Base-by-base conservation (phyloP, 169 alveolate genomes). In the Eimeria acervulina region DNA sequence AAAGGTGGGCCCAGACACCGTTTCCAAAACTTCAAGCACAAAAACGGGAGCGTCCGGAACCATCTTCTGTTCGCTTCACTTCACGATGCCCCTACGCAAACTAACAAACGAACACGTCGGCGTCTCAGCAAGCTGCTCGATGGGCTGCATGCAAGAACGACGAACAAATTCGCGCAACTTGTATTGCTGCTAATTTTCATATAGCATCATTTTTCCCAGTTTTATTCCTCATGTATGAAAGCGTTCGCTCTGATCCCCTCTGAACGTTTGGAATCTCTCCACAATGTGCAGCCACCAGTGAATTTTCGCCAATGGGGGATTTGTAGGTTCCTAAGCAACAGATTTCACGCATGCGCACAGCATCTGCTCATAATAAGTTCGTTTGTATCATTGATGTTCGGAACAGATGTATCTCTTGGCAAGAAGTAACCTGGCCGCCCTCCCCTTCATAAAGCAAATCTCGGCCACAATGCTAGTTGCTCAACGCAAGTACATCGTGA, bases 131-230 rank as follows among this genome's bases (percentile, higher is more conserved):
- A 63, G 23, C 13, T 68, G 47, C 80, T 68, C 80, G 80, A 68
- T 68, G 80, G 80, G 80, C 80, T 68, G 80, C 80, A 68, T 68
- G 80, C 80, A 31, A 33, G 47, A 28, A 7, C 76, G 80, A 2
- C 26, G 8, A 42, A 28, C 47, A 15, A 63, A 28, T 31, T 68
- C 28, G 80, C 80, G 33, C 2, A 28, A 33, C 10, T 68, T 68
- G n/a, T 13, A 31, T 36, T 23, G 40, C 33, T n/a, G 40, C 38
- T 63, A 63, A 23, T 7, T 63, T 0, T 0, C 33, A 68, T 31
- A 6, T 12, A 66, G 47, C 44, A 31, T 15, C 40, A 2, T 28
- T 68, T 68, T 7, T 12, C 1, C 13, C 74, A n/a, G 1, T n/a
- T 63, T 63, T 2, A 23, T 63, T 63, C 17, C 74, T 63, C 3